Evolutionary conservation across 179 eudicot species (phyloP).

Genomic region (Drosera spatulata): DNA sequence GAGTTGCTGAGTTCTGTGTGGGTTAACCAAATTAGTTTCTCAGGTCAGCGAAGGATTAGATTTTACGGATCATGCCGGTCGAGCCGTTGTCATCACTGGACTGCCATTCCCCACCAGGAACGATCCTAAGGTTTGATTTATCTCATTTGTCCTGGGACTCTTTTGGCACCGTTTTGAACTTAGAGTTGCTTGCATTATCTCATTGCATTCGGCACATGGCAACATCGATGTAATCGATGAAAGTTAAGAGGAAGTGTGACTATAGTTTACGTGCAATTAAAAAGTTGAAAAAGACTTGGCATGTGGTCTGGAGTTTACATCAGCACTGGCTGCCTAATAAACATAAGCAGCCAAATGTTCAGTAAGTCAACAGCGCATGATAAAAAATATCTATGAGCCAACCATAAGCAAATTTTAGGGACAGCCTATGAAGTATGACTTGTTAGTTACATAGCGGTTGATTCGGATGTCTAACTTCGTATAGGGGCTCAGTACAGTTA

Average conservation of each 20-base stretch:
- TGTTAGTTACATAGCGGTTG: too few relatives aligned
- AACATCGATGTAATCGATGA: neutral
- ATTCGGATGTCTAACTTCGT: too few relatives aligned
- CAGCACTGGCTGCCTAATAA: too few relatives aligned
- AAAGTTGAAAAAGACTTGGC: neutral
- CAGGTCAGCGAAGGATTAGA: slow-evolving; percentile 99
- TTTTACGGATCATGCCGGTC: slow-evolving; percentile 91
- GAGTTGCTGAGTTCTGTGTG: too few relatives aligned
- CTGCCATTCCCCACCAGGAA: slow-evolving; percentile 77
- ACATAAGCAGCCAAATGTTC: too few relatives aligned
- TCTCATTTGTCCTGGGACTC: neutral
- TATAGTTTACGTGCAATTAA: neutral
- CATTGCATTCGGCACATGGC: neutral
- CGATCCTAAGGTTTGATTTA: slow-evolving; percentile 75
- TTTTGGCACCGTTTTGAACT: neutral
- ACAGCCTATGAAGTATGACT: too few relatives aligned
- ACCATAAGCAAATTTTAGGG: too few relatives aligned
- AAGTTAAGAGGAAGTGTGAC: neutral
- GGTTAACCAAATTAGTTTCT: neutral
- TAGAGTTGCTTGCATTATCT: neutral
- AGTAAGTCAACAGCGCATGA: too few relatives aligned
- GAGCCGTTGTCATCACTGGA: slow-evolving; percentile 92
- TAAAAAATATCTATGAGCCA: too few relatives aligned
- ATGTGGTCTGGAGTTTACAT: neutral
- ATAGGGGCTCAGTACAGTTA: too few relatives aligned